Evolutionary conservation across 768 basidiomycete species (phyloP), one percentile per base, ranked within the genome.

Genomic region (Amanita polypyramis): DNA sequence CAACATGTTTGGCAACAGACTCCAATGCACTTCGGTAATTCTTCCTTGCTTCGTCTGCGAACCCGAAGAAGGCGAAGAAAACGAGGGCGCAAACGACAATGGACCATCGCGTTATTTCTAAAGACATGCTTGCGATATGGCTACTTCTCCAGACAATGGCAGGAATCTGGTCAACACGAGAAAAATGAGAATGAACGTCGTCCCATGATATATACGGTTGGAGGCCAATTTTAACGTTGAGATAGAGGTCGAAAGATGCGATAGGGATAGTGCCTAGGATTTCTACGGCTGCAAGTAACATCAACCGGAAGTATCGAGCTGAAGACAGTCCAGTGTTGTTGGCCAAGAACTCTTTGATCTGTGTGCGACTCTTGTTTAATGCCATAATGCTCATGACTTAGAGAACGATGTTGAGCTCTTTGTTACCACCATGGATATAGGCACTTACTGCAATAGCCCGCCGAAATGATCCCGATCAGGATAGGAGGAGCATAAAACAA

Each of bases 11-110:
- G 34, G 69, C 65, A 20, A 76, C 64, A 1, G 67, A 64, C 29
- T 48, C 36, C 51, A 70, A 60, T 0, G 65, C 68, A 5, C 59
- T 57, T 8, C 66, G 62, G 55, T 83, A 83, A 52, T 77, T 63
- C 56, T 67, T 72, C 49, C 68, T 64, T 21, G 81, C 79, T 56
- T 83, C 82, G 20, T 72, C 70, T 8, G 74, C 76, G 44, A 82
- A 74, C 1, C 80, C 82, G 56, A 85, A 85, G 66, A 80, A 76
- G n/a, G 59, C 60, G 56, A 84, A 85, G 66, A 85, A 84, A 36
- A 74, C 11, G 50, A 81, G 60, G 2, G 77, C 73, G 52, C 72
- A 75, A 29, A 69, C 52, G 6, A 76, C 52, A 14, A 65, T 54
- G 19, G 66, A 45, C 78, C 78, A 79, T 43, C 79, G 70, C 4